Evolutionary conservation across 768 basidiomycete species (phyloP).

Genomic region (Tulasnella sp.): DNA sequence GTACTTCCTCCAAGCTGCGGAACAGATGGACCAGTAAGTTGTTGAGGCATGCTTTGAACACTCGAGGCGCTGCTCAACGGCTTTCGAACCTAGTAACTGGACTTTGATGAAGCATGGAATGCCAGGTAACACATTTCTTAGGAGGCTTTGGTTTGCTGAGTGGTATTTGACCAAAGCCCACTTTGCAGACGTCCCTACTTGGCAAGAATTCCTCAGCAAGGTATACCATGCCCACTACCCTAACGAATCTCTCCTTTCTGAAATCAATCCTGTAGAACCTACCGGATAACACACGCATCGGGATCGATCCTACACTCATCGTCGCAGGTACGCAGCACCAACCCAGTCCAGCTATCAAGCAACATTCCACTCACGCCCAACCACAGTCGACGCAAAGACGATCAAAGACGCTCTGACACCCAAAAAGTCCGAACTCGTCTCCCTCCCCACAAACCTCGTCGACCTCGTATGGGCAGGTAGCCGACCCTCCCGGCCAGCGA

Average conservation of each 20-base stretch:
- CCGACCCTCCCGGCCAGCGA: conserved; percentile 55
- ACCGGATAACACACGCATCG: conserved; percentile 48
- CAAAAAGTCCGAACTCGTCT: conserved; percentile 48
- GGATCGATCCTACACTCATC: conserved; percentile 72
- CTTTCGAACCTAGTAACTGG: conserved; percentile 61
- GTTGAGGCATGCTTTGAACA: not conserved
- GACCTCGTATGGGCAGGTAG: conserved; percentile 62
- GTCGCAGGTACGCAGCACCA: conserved; percentile 36
- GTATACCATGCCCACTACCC: conserved; percentile 26
- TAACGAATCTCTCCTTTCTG: not conserved
- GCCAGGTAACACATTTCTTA: conserved; percentile 35
- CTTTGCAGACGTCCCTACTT: conserved; percentile 63
- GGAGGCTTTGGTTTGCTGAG: conserved; percentile 12
- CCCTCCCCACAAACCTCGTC: conserved; percentile 58
- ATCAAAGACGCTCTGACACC: conserved; percentile 45
- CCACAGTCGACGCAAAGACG: conserved; percentile 49
- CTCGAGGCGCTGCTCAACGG: not conserved
- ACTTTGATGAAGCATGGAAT: conserved; percentile 85
- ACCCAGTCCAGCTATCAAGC: not conserved
- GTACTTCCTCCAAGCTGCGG: conserved; percentile 85
- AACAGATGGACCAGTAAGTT: conserved; percentile 71
- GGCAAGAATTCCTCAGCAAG: conserved; percentile 78
- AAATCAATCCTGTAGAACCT: conserved; percentile 37
- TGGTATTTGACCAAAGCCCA: conserved; percentile 17
- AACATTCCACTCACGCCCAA: conserved; percentile 12